Evolutionary conservation across 768 basidiomycete genomes (phyloP), one percentile per base, ranked within the genome.

Genomic region (Leucogyrophana mollusca): DNA sequence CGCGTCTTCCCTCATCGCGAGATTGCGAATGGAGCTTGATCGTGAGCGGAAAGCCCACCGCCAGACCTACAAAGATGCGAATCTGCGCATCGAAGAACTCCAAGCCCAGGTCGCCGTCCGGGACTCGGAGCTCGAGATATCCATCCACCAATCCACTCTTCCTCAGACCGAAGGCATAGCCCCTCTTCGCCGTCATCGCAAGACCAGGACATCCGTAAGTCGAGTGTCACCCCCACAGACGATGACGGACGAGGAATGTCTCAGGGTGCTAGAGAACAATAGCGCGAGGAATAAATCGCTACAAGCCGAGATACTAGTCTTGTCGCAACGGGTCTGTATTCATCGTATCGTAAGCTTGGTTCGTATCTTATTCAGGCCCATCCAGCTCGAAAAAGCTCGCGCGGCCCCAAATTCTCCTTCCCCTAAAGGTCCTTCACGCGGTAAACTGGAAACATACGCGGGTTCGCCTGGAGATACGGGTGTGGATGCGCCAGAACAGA

Each of bases 91-190:
- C 18, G 58, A 69, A 4, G 60, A 65, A 14, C 67, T 85, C 2
- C 71, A 77, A 46, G 80, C 81, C 0, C 73, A 74, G 57, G 58
- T 85, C 4, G 77, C 80, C 0, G 72, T 74, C 4, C 69, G 80
- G n/a, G 82, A 84, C 36, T 73, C 73, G 0, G 78, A 82, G 52
- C 65, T 84, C 4, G 78, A 78, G 52, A 55, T 55, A 3, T 66
- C 59, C 45, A 48, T 68, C 13, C 47, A 40, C 2, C 56, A 56
- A n/a, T 53, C 44, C 4, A 39, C 45, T 7, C 30, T 45, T 27
- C 11, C 9, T 7, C 49, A 48, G 13, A 18, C 13, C 13, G 52
- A 38, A 38, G 37, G 9, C 37, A 33, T 18, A 22, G 20, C 20
- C 23, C 16, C 13, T 17, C 3, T 25, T 6, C 20, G 20, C 2